phyloP scores from a whole-genome alignment of 441 rosid genomes.

The Geranium incanum region DNA sequence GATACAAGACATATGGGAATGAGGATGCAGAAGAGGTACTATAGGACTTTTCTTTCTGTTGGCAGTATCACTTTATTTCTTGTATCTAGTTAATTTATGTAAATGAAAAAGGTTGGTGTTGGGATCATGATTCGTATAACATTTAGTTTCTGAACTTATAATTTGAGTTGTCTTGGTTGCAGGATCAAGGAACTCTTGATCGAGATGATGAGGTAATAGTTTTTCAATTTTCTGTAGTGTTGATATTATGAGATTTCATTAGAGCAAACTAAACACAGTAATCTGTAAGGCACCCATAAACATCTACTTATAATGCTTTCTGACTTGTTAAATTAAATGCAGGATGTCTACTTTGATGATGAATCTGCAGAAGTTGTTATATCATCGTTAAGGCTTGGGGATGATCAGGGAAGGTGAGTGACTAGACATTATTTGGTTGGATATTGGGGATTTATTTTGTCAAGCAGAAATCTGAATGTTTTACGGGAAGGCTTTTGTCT shows the following conservation, averaged over 20 bases:
- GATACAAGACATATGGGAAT: conserved; percentile 74
- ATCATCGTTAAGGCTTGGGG: conserved; percentile 88
- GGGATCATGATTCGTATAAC: not conserved
- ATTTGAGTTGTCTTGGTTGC: not conserved
- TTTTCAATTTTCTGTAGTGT: not conserved
- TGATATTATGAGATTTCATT: not conserved
- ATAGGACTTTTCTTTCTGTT: not conserved
- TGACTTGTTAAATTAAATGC: conserved; percentile 18
- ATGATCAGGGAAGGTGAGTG: conserved; percentile 78
- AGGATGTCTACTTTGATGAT: conserved; percentile 88
- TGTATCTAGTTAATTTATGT: not conserved
- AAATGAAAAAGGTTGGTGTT: not conserved
- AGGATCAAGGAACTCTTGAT: conserved; percentile 30
- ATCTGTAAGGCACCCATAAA: not conserved
- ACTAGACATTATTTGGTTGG: too few species aligned
- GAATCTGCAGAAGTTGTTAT: conserved; percentile 90
- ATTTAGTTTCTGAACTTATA: not conserved
- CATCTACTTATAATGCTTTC: too few species aligned
- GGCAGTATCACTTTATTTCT: not conserved
- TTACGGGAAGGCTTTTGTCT: too few species aligned
- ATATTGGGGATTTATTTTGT: too few species aligned
- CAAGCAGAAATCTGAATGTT: too few species aligned
- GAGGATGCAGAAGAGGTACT: conserved; percentile 75
- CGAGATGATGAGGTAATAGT: conserved; percentile 72
- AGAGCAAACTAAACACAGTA: not conserved